Evolutionary conservation across 169 alveolate genomes (phyloP), one percentile per base, ranked within the genome.

Genomic region (Cryptosporidium parvum): DNA sequence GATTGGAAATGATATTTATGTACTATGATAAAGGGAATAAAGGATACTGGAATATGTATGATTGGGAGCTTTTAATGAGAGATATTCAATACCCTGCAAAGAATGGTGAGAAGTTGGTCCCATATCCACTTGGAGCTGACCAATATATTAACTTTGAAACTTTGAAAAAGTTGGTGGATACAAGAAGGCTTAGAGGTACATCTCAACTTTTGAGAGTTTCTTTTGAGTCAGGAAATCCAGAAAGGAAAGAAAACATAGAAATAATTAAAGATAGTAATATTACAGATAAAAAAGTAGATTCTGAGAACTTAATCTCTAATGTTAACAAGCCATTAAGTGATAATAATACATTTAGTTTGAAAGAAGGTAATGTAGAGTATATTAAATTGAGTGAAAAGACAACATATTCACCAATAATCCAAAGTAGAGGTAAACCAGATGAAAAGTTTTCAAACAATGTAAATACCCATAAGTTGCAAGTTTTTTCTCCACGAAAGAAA

Each of bases 11-110:
- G 62, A 80, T 80, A 61, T 80, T 62, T 80, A 62, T 80, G 89
- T 80, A 80, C 29, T 80, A 80, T 80, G 89, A 80, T 44, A 80
- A 21, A 7, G 75, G 75, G 10, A 37, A 35, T 62, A 80, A 80
- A 26, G 89, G 89, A 33, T 80, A 80, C 67, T 80, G 89, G 89
- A 62, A 80, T 16, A 45, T 8, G 29, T 12, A 80, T 29, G 89
- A 80, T 45, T 80, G 89, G 89, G 73, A 80, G 6, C 7, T 44
- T 4, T 61, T 80, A 51, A 80, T 80, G 89, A 80, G 10, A 8
- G 89, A 80, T 65, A 80, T 80, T 29, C 89, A 80, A 62, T 80
- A 80, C 59, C 89, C 89, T 59, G 61, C 89, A 29, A 31, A 80
- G 68, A 65, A 80, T 80, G 75, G 89, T 5, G 89, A 80, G 51